A percentile compares a stretch with the other conserved stretches of the same genome.
These are phyloP conservation scores for Raffaelea ambrosiae DNA, from an alignment of 2,329 filamentous ascomycete genomes.

Conservation along the genomic window DNA sequence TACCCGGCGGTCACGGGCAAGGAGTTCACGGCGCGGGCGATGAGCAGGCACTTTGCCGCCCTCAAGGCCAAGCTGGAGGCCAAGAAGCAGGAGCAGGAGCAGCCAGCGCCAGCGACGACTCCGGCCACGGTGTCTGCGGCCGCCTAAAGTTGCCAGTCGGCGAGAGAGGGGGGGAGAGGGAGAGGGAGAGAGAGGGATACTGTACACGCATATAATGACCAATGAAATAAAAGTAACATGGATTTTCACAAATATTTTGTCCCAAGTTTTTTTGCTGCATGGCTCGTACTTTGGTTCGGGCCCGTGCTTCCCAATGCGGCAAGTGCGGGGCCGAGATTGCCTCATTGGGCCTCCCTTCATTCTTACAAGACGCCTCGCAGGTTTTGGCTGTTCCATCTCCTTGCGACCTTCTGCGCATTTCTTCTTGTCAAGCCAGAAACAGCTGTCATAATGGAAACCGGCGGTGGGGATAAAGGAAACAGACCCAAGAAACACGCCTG, in stretches of 20 bases:
- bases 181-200: background rate
- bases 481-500: conserved; percentile 8
- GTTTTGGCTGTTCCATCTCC: too few relatives aligned
- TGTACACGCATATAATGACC: background rate
- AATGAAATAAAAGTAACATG: background rate
- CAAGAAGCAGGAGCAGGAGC: conserved; percentile 3
- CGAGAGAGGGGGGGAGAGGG: too few relatives aligned
- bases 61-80: conserved; percentile 5
- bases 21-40: conserved; percentile 40
- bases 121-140: background rate
- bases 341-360: too few relatives aligned
- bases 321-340: too few relatives aligned
- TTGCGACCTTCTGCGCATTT: too few relatives aligned
- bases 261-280: too few relatives aligned
- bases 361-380: too few relatives aligned
- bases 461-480: background rate
- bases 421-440: background rate
- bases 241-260: background rate
- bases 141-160: background rate
- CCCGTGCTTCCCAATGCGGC: background rate
- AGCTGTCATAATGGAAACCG: background rate
- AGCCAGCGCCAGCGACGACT: background rate
- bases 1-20: conserved; percentile 52
- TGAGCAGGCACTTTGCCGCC: conserved; percentile 16
- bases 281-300: too few relatives aligned